Percentiles rank a stretch among this genome's conserved stretches.
Conservation (phyloP, 164 flowering plant species). For the Chimonanthus praecox region DNA sequence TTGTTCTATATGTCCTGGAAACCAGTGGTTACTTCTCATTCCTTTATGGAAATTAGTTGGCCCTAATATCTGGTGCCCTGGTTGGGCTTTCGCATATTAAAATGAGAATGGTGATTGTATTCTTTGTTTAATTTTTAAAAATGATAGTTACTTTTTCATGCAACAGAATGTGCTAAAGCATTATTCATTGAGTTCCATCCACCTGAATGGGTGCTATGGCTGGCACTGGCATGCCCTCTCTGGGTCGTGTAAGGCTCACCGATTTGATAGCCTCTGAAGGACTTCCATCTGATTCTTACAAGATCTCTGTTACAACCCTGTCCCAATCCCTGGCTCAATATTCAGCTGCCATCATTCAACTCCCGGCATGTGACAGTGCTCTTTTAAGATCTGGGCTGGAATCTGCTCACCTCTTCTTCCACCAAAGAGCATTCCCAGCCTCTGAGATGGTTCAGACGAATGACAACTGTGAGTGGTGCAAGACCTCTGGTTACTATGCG, state of each 20-base stretch:
- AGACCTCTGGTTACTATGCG: conserved; percentile 82
- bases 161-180: neutral
- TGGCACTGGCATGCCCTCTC: conserved; percentile 72
- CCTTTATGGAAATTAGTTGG: no score
- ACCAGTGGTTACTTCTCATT: no score
- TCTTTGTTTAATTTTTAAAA: no score
- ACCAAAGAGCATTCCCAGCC: conserved; percentile 65
- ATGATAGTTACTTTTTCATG: no score
- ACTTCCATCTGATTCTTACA: conserved; percentile 81
- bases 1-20: no score
- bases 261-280: conserved; percentile 87
- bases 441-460: conserved; percentile 52
- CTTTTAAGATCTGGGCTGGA: conserved; percentile 83
- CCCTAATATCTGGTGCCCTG: no score
- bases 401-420: conserved; percentile 81
- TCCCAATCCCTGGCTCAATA: conserved; percentile 86
- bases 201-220: conserved; percentile 53
- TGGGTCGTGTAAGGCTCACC: conserved; percentile 83
- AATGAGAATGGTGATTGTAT: no score
- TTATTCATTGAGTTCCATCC: neutral
- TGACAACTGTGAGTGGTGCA: conserved; percentile 90
- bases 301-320: conserved; percentile 65
- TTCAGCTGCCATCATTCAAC: conserved; percentile 86
- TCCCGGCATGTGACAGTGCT: conserved; percentile 62
- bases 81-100: no score